A percentile compares a stretch with the other conserved stretches of the same genome.
These are phyloP conservation scores for Bipolaris gigantea DNA, from an alignment of 2,329 filamentous ascomycete species.

Conservation along the genomic window DNA sequence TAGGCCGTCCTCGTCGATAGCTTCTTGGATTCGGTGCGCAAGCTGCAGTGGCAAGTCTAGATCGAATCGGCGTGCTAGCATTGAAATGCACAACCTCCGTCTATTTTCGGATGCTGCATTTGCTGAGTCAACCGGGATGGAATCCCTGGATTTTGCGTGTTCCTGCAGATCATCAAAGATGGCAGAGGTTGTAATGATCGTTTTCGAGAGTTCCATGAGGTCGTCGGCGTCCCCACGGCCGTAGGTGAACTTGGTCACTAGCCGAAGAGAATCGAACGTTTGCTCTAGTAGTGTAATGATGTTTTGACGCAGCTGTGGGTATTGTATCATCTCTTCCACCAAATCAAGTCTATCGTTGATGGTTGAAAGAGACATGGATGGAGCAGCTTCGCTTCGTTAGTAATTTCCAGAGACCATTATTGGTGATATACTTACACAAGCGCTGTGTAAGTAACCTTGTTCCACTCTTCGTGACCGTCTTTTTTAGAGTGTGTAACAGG, in stretches of 20 bases:
- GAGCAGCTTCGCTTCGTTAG: conserved; percentile 59
- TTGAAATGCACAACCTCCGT: conserved; percentile 36
- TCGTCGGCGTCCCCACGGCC: conserved; percentile 92
- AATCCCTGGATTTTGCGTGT: conserved; percentile 25
- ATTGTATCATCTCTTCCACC: conserved; percentile 71
- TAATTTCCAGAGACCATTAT: accelerated
- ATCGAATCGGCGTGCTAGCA: conserved; percentile 61
- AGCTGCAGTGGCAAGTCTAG: conserved; percentile 69
- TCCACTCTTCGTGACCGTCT: conserved; percentile 89
- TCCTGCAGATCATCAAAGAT: conserved; percentile 53
- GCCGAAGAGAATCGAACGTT: conserved; percentile 82
- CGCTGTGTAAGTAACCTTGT: conserved; percentile 81
- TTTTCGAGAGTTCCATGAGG: conserved; percentile 78
- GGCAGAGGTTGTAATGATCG: conserved; percentile 72
- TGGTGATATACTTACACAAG: conserved; percentile 60
- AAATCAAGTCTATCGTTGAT: conserved; percentile 82
- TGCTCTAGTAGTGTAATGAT: conserved; percentile 69
- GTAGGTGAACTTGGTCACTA: conserved; percentile 92
- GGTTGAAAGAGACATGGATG: conserved; percentile 79
- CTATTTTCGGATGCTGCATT: conserved; percentile 12
- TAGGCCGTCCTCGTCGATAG: conserved; percentile 94
- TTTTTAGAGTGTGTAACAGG: conserved; percentile 82
- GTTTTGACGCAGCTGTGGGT: conserved; percentile 69
- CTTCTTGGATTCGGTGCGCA: conserved; percentile 69
- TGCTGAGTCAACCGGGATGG: conserved; percentile 12